Conservation (phyloP, 495 filamentous ascomycete genomes). For the Penicillium antarcticum region DNA sequence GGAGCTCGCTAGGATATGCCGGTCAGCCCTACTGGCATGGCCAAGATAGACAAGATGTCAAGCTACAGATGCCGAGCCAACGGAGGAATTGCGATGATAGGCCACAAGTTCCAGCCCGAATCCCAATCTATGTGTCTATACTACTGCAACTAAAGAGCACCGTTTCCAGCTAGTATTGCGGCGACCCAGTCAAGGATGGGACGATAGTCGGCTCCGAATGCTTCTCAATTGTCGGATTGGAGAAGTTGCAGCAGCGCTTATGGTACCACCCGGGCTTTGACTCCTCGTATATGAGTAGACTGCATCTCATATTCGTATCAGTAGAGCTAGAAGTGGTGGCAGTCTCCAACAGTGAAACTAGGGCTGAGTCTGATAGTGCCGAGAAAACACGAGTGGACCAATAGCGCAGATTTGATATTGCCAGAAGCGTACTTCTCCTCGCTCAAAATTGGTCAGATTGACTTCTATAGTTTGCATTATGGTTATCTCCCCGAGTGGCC, state of each 20-base stretch:
- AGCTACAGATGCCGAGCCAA: neutral
- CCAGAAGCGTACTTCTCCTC: neutral
- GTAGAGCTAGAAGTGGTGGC: neutral
- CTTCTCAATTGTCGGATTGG: neutral
- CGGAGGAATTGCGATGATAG: neutral
- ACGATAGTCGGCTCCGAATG: neutral
- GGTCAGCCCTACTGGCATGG: neutral
- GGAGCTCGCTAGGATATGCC: conserved; percentile 6
- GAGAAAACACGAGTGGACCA: neutral
- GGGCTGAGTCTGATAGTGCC: neutral
- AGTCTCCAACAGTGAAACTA: neutral
- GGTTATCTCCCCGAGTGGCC: neutral
- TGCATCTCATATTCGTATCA: neutral
- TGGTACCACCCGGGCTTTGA: neutral
- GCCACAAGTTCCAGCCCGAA: neutral
- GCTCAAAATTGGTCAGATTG: conserved; percentile 1
- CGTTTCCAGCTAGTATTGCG: neutral
- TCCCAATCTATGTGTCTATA: neutral
- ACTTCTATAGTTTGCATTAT: neutral
- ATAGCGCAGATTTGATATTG: neutral
- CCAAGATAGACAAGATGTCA: neutral
- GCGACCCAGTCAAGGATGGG: neutral
- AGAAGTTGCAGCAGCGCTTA: neutral
- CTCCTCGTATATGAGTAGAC: neutral
- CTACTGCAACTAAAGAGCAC: neutral